Evolutionary conservation across 306 rosid species (phyloP).

Genomic region (Rosa lucieae): DNA sequence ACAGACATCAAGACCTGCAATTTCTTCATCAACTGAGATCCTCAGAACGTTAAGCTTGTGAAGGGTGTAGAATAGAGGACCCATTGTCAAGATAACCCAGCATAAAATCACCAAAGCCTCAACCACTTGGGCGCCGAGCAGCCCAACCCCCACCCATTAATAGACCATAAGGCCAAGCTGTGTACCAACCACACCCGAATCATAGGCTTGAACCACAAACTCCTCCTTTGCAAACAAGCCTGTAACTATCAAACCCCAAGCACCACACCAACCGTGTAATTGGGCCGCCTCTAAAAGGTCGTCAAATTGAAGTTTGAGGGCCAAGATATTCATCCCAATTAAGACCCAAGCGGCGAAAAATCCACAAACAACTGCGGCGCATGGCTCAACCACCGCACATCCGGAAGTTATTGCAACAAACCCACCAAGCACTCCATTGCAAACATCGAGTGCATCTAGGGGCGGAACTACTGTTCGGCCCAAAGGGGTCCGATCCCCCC

Average conservation of each 20-base stretch:
- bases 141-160: slow-evolving; percentile 78
- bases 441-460: slow-evolving; percentile 33
- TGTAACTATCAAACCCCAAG: slow-evolving; percentile 72
- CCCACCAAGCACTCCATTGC: slow-evolving; percentile 79
- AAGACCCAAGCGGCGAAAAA: slow-evolving; percentile 61
- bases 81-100: slow-evolving; percentile 76
- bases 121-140: slow-evolving; percentile 59
- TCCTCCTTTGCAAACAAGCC: slow-evolving; percentile 72
- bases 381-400: slow-evolving; percentile 73
- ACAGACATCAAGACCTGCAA: slow-evolving; percentile 72
- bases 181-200: slow-evolving; percentile 31
- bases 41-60: slow-evolving; percentile 51
- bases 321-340: slow-evolving; percentile 61
- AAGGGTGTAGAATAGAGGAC: slow-evolving; percentile 51
- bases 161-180: slow-evolving; percentile 51
- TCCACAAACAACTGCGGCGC: slow-evolving; percentile 69
- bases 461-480: too few species aligned
- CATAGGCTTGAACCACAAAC: slow-evolving; percentile 50
- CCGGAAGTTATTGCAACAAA: slow-evolving; percentile 78
- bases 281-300: slow-evolving; percentile 77
- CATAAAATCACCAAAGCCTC: slow-evolving; percentile 38
- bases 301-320: slow-evolving; percentile 55
- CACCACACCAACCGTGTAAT: slow-evolving; percentile 75
- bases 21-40: slow-evolving; percentile 48
- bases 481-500: too few species aligned